These are phyloP conservation scores for Exophiala aquamarina DNA, from an alignment of 2,329 filamentous ascomycete species.

Conservation along the genomic window DNA sequence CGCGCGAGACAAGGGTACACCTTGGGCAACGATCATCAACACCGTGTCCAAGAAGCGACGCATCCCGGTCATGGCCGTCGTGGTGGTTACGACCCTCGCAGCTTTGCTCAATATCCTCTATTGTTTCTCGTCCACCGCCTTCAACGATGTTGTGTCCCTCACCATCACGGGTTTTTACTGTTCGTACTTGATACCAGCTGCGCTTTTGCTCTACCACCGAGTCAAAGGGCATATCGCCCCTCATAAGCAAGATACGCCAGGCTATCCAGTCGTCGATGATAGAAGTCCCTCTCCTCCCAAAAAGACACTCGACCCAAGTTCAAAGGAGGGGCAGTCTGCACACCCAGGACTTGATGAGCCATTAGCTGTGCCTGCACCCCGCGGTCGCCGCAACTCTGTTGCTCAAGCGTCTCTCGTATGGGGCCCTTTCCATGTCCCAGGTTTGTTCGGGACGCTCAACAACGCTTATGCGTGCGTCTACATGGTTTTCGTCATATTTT, in stretches of 20 bases:
- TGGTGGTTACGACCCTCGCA: conserved; percentile 18
- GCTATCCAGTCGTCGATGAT: conserved; percentile 11
- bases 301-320: not conserved
- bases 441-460: conserved; percentile 52
- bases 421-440: conserved; percentile 58
- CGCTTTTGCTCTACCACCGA: conserved; percentile 36
- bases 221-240: conserved; percentile 39
- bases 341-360: not conserved
- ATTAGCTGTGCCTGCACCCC: not conserved
- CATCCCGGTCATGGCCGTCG: conserved; percentile 23
- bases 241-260: conserved; percentile 28
- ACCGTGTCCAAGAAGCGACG: conserved; percentile 27
- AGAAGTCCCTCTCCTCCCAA: not conserved
- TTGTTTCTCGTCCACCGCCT: conserved; percentile 29
- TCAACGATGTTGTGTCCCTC: conserved; percentile 32
- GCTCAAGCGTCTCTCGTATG: conserved; percentile 43
- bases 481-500: conserved; percentile 57
- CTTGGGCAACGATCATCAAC: conserved; percentile 28
- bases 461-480: conserved; percentile 57
- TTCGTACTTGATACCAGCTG: conserved; percentile 36
- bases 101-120: conserved; percentile 29
- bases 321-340: not conserved
- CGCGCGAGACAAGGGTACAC: conserved; percentile 27
- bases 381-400: conserved; percentile 16
- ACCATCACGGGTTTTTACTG: conserved; percentile 39